These are phyloP conservation scores for Pseudogymnoascus sp. DNA, from an alignment of 2,329 filamentous ascomycete genomes.

Conservation along the genomic window DNA sequence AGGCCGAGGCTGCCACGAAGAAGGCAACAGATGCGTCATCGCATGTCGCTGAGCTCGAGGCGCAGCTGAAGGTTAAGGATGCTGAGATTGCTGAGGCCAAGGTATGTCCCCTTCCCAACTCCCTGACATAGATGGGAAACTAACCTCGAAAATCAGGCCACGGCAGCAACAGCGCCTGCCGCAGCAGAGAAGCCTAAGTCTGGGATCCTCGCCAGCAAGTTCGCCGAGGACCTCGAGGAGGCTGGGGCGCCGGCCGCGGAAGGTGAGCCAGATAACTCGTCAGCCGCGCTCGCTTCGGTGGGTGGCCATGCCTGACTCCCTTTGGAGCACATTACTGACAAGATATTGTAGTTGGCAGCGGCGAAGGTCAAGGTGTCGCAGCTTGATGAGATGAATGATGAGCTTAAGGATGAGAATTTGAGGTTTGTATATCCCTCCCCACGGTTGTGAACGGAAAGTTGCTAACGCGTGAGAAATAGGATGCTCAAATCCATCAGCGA, in stretches of 20 bases:
- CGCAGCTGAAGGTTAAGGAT: slow-evolving; percentile 41
- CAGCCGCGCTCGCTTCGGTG: slow-evolving; percentile 59
- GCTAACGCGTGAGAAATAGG: slow-evolving; percentile 14
- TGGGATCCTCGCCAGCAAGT: slow-evolving; percentile 36
- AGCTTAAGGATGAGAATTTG: slow-evolving; percentile 47
- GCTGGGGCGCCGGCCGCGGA: slow-evolving; percentile 41
- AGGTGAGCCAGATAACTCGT: slow-evolving; percentile 53
- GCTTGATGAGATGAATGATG: slow-evolving; percentile 44
- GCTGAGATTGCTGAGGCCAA: slow-evolving; percentile 54
- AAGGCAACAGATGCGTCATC: not conserved
- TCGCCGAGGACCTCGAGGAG: slow-evolving; percentile 35
- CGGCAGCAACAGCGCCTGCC: slow-evolving; percentile 8
- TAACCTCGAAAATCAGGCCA: slow-evolving; percentile 7
- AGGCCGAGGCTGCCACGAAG: slow-evolving; percentile 27
- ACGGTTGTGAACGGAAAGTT: not conserved
- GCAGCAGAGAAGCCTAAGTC: slow-evolving; percentile 10
- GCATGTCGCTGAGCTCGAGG: slow-evolving; percentile 14
- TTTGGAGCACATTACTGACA: slow-evolving; percentile 12
- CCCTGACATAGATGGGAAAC: not conserved
- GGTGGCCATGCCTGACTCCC: slow-evolving; percentile 26
- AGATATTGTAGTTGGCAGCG: slow-evolving; percentile 24
- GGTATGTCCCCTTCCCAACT: slow-evolving; percentile 29
- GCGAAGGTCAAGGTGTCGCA: slow-evolving; percentile 25
- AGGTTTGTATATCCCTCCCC: slow-evolving; percentile 24
- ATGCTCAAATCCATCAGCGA: slow-evolving; percentile 31